These are phyloP conservation scores for Penicillium alfredii DNA, from an alignment of 495 filamentous ascomycete species.

Conservation along the genomic window DNA sequence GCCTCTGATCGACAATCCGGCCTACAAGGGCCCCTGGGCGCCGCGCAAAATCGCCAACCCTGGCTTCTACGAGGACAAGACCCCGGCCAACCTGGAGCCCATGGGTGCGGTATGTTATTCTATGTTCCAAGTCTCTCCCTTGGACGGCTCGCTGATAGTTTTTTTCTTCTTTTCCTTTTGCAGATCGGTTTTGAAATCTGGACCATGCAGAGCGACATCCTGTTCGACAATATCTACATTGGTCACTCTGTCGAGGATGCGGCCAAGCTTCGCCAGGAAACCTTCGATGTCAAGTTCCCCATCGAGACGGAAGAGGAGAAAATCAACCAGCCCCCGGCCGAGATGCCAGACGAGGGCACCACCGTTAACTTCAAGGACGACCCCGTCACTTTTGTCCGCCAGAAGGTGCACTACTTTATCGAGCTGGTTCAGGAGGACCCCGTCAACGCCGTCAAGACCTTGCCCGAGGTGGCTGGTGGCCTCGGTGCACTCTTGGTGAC, in stretches of 20 bases:
- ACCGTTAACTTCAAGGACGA: conserved; percentile 91
- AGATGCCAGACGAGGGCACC: conserved; percentile 57
- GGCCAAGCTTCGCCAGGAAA: conserved; percentile 81
- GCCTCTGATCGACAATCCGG: conserved; percentile 93
- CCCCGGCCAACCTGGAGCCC: conserved; percentile 90
- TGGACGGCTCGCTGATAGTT: too few species aligned
- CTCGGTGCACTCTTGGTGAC: conserved; percentile 63
- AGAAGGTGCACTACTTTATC: conserved; percentile 87
- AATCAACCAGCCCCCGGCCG: conserved; percentile 68
- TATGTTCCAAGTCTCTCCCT: too few species aligned
- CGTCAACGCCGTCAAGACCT: conserved; percentile 79
- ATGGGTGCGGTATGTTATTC: conserved; percentile 80
- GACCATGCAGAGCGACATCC: conserved; percentile 99
- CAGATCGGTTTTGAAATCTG: conserved; percentile 97
- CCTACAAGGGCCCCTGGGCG: conserved; percentile 94
- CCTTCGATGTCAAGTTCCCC: conserved; percentile 85
- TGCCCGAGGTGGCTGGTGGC: conserved; percentile 84
- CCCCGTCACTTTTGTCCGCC: conserved; percentile 79
- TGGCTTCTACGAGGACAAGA: conserved; percentile 96
- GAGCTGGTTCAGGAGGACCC: conserved; percentile 83
- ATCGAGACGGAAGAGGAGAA: conserved; percentile 80
- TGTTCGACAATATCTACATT: conserved; percentile 99
- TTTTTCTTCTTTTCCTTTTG: too few species aligned
- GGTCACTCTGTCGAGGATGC: conserved; percentile 96
- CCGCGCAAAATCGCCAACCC: conserved; percentile 97